Evolutionary conservation across 2,329 filamentous ascomycete species (phyloP).

Genomic region (Colletotrichum ledebouriae): DNA sequence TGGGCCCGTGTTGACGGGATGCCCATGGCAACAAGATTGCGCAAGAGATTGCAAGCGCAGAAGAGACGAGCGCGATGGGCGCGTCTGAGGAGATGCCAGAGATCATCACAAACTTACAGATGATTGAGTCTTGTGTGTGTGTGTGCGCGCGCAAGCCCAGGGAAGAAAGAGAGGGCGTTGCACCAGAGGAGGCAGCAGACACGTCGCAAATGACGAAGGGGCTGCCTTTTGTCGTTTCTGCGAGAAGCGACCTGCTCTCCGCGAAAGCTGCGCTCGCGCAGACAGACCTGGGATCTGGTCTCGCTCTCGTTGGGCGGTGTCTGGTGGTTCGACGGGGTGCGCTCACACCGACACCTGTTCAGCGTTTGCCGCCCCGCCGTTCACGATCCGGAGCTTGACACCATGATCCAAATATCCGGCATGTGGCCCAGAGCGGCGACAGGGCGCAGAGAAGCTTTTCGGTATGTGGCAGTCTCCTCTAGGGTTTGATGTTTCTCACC

Average conservation of each 20-base stretch:
- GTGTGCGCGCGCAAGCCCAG: neutral
- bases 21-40: too few species aligned
- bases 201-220: neutral
- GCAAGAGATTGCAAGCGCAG: too few species aligned
- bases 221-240: neutral
- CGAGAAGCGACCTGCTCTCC: neutral
- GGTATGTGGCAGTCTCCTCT: neutral
- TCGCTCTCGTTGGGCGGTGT: neutral
- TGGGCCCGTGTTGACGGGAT: too few species aligned
- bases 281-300: neutral
- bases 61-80: too few species aligned
- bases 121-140: neutral
- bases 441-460: neutral
- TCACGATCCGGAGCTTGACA: neutral
- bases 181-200: neutral
- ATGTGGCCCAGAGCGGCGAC: neutral
- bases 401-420: conserved; percentile 3
- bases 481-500: neutral
- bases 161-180: neutral
- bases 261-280: neutral
- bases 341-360: neutral
- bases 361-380: neutral
- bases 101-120: neutral
- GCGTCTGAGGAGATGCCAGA: neutral
- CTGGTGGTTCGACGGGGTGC: neutral